Percentiles rank a stretch among this genome's conserved stretches.
phyloP scores from a whole-genome alignment of 192 early-diverging fungal genomes.

The Backusella macrospora region DNA sequence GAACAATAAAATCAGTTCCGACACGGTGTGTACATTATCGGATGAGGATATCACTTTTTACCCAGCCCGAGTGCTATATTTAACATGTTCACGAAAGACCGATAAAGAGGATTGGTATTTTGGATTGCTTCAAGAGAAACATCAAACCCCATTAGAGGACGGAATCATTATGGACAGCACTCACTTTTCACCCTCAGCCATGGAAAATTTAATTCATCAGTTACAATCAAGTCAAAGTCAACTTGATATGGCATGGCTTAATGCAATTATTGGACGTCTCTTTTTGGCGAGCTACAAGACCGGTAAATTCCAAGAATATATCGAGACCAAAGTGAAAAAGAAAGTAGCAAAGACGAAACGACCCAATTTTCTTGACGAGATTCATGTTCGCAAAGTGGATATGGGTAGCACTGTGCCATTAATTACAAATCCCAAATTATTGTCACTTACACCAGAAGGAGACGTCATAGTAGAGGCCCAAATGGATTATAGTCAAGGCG shows the following conservation, averaged over 20 bases:
- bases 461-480: conserved; percentile 79
- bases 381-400: conserved; percentile 76
- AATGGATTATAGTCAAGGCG: conserved; percentile 77
- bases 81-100: conserved; percentile 61
- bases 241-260: conserved; percentile 70
- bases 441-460: conserved; percentile 65
- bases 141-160: conserved; percentile 54
- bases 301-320: conserved; percentile 57
- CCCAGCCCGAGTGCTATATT: conserved; percentile 60
- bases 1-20: conserved; percentile 40
- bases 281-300: conserved; percentile 76
- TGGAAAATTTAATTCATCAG: conserved; percentile 43
- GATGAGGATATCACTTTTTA: conserved; percentile 31
- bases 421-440: conserved; percentile 75
- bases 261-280: conserved; percentile 79
- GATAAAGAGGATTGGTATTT: conserved; percentile 96
- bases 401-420: conserved; percentile 80
- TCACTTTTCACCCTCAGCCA: conserved; percentile 42
- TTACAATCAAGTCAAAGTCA: conserved; percentile 59
- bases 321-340: conserved; percentile 65
- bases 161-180: conserved; percentile 38
- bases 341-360: conserved; percentile 69
- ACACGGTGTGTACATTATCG: conserved; percentile 64
- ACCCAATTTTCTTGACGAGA: conserved; percentile 78
- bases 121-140: conserved; percentile 66